phyloP scores from a whole-genome alignment of 306 rosid genomes.

The Quillaja saponaria region DNA sequence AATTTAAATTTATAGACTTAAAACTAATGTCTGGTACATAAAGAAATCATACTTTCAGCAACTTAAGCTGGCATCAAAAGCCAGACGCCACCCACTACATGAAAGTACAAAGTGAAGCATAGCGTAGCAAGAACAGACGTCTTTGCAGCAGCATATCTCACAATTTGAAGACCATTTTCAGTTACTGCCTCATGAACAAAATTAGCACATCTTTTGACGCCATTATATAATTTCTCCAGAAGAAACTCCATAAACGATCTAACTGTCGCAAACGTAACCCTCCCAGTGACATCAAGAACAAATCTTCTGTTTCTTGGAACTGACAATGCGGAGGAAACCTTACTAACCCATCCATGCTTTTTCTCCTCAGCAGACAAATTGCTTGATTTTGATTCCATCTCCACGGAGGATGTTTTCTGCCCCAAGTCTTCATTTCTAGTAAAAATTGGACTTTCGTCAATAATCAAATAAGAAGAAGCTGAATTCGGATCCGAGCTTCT shows the following conservation, averaged over 20 bases:
- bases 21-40: conserved; percentile 9
- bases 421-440: conserved; percentile 15
- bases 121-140: conserved; percentile 51
- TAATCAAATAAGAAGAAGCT: conserved; percentile 15
- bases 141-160: conserved; percentile 57
- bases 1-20: background rate
- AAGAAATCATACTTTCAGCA: conserved; percentile 7
- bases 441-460: conserved; percentile 22
- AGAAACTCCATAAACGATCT: conserved; percentile 63
- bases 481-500: conserved; percentile 38
- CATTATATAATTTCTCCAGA: conserved; percentile 49
- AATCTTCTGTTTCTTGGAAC: conserved; percentile 64
- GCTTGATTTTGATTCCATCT: conserved; percentile 15
- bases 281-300: conserved; percentile 65
- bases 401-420: conserved; percentile 15
- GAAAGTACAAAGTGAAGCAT: conserved; percentile 64
- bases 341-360: conserved; percentile 47
- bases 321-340: conserved; percentile 56
- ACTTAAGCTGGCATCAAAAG: conserved; percentile 49
- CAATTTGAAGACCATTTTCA: conserved; percentile 47
- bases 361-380: conserved; percentile 24
- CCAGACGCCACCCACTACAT: conserved; percentile 53
- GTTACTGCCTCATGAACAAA: conserved; percentile 50
- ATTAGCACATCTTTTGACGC: conserved; percentile 39
- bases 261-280: conserved; percentile 70